These are phyloP conservation scores for Salix suchowensis DNA, from an alignment of 345 rosid species.

Conservation along the genomic window DNA sequence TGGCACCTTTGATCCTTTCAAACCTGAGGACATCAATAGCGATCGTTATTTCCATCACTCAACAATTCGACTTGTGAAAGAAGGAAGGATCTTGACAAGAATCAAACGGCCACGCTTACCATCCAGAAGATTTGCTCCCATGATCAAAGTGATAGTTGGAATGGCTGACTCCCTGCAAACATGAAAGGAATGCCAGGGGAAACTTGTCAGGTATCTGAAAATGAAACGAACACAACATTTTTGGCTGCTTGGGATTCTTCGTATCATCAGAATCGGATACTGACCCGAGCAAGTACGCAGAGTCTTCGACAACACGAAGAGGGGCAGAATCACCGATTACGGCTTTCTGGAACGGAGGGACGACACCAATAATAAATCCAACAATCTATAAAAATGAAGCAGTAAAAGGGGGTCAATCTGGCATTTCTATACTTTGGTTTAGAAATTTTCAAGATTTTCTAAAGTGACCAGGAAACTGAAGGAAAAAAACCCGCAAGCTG, in stretches of 20 bases:
- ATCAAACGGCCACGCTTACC: conserved; percentile 9
- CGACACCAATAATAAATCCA: conserved; percentile 36
- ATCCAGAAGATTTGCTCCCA: conserved; percentile 45
- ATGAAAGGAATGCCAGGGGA: neutral
- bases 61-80: neutral
- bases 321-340: conserved; percentile 39
- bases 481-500: too few relatives aligned
- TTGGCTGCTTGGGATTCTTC: neutral
- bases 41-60: neutral
- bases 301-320: conserved; percentile 29
- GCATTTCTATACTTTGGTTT: too few relatives aligned
- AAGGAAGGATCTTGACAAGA: neutral
- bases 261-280: neutral
- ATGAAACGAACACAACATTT: neutral
- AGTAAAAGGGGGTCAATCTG: neutral
- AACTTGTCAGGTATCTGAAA: neutral
- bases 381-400: conserved; percentile 19
- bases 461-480: too few relatives aligned
- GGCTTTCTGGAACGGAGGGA: conserved; percentile 28
- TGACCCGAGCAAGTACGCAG: conserved; percentile 40
- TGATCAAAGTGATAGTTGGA: conserved; percentile 34
- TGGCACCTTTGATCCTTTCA: conserved; percentile 18
- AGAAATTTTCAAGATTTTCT: too few relatives aligned
- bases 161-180: conserved; percentile 33
- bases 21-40: conserved; percentile 11